These are phyloP conservation scores for Sideroxylon spinosum DNA, from an alignment of 179 eudicot species.

Conservation along the genomic window DNA sequence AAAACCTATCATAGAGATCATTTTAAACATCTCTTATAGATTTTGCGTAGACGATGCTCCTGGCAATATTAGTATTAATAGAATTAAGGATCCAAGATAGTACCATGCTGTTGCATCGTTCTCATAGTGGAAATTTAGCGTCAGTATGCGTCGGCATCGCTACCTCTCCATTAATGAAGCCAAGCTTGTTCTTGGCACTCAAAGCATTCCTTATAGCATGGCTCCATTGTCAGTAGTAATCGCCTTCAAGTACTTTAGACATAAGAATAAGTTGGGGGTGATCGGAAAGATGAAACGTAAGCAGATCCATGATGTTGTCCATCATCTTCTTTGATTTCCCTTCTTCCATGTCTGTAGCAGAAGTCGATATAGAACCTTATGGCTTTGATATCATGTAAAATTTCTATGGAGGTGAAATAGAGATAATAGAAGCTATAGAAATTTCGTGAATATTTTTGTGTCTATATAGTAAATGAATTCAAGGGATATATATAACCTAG, in stretches of 20 bases:
- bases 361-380: background rate
- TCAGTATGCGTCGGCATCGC: background rate
- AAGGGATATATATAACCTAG: no score
- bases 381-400: background rate
- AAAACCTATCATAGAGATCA: background rate
- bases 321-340: background rate
- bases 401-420: no score
- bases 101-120: background rate
- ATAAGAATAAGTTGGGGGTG: background rate
- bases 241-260: background rate
- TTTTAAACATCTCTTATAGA: background rate
- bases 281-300: background rate
- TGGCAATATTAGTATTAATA: background rate
- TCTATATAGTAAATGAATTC: no score
- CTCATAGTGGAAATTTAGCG: background rate
- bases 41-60: background rate
- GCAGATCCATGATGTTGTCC: background rate
- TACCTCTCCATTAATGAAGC: background rate
- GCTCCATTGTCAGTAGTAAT: background rate
- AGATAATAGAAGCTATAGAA: no score
- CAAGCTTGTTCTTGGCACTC: conserved; percentile 10
- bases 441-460: no score
- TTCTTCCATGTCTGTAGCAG: background rate
- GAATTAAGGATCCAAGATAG: conserved; percentile 5
- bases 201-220: background rate